Evolutionary conservation across 805 yeast species (phyloP).

Genomic region (Cyberlindnera veronae): DNA sequence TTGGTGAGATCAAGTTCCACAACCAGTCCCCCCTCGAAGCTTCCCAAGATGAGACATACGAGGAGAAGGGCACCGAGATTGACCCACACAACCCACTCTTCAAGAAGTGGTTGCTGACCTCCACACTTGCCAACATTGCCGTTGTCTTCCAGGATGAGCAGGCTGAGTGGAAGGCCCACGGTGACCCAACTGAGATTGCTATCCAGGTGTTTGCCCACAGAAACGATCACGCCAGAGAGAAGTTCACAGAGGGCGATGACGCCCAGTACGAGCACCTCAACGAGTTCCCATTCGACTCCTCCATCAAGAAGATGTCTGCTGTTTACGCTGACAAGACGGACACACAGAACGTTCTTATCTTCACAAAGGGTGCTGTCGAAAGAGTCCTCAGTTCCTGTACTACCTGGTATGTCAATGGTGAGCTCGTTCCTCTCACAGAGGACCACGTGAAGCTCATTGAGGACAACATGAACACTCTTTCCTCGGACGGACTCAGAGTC

Average conservation of each 20-base stretch:
- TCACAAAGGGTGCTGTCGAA: conserved; percentile 77
- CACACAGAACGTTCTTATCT: conserved; percentile 33
- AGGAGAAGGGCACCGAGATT: conserved; percentile 5
- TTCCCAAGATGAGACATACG: conserved; percentile 22
- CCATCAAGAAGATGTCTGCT: conserved; percentile 70
- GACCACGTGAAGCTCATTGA: conserved; percentile 43
- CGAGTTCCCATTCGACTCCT: conserved; percentile 75
- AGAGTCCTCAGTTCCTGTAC: conserved; percentile 56
- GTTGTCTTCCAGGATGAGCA: conserved; percentile 49
- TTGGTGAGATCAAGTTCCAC: conserved; percentile 40
- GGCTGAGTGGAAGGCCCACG: conserved; percentile 68
- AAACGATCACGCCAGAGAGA: conserved; percentile 46
- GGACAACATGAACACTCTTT: conserved; percentile 53
- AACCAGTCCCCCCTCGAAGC: conserved; percentile 17
- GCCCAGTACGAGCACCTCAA: conserved; percentile 38
- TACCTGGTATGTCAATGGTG: conserved; percentile 43
- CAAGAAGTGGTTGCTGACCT: conserved; percentile 54
- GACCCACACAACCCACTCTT: conserved; percentile 9
- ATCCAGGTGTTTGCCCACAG: conserved; percentile 74
- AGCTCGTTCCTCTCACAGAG: conserved; percentile 35
- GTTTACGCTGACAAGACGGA: conserved; percentile 40
- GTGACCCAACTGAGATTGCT: conserved; percentile 90
- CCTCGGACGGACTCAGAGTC: conserved; percentile 67
- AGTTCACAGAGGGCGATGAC: conserved; percentile 36
- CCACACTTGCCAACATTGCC: conserved; percentile 81